These are phyloP conservation scores for Luzula sylvatica DNA, from an alignment of 176 grass and related monocot species.

Conservation along the genomic window DNA sequence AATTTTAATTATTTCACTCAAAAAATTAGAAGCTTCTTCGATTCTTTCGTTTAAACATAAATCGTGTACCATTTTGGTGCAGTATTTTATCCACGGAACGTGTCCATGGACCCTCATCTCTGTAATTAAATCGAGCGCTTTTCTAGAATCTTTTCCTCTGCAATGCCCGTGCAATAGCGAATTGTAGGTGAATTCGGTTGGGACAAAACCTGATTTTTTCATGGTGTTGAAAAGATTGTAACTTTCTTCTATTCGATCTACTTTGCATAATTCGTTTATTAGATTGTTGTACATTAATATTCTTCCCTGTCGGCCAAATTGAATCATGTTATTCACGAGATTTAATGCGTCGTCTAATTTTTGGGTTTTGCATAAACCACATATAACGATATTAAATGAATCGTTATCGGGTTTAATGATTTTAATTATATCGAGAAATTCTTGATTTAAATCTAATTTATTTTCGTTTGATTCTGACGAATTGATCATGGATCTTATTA, in stretches of 20 bases:
- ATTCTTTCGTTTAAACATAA: conserved; percentile 62
- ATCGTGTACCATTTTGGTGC: conserved; percentile 68
- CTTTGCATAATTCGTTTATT: conserved; percentile 59
- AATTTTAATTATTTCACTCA: conserved; percentile 56
- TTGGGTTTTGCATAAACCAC: conserved; percentile 58
- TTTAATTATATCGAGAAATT: conserved; percentile 26
- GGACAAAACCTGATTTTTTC: conserved; percentile 36
- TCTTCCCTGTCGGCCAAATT: conserved; percentile 52
- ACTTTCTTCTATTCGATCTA: conserved; percentile 64
- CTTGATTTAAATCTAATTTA: conserved; percentile 5
- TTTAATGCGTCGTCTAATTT: conserved; percentile 63
- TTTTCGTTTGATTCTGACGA: conserved; percentile 11
- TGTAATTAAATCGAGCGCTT: conserved; percentile 44
- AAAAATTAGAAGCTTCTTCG: conserved; percentile 56
- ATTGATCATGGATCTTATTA: conserved; percentile 35
- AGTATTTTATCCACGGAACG: conserved; percentile 85
- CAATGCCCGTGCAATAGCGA: conserved; percentile 62
- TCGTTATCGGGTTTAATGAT: conserved; percentile 51
- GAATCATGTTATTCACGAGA: conserved; percentile 54
- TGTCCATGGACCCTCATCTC: conserved; percentile 45
- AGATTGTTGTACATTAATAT: conserved; percentile 85
- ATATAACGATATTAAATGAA: conserved; percentile 71
- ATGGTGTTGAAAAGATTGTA: conserved; percentile 54
- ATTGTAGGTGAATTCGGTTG: conserved; percentile 83
- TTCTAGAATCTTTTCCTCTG: conserved; percentile 35